Base-by-base conservation (phyloP, 768 basidiomycete genomes). In the Mycena kentingensis region DNA sequence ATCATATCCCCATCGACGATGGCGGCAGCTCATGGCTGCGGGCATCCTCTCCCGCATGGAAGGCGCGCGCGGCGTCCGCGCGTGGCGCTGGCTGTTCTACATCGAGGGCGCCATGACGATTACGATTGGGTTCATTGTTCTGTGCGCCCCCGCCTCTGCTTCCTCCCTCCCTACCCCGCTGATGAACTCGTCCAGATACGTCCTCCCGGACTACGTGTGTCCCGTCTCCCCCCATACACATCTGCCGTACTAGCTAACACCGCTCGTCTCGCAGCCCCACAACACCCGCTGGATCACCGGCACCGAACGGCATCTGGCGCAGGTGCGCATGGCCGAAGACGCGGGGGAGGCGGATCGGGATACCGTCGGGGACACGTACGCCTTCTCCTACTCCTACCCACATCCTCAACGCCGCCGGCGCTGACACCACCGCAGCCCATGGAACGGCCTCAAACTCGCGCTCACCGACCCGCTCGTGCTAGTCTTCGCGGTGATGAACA, bases 81-180 rank as follows among this genome's bases (percentile, higher is more conserved):
- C 85, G 12, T 90, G 88, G 88, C 61, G 84, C 72, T 90, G 82
- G 87, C 56, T 89, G 41, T 89, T 89, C 66, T 87, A 77, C 63
- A 87, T 88, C 43, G 88, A 86, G 80, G 88, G 88, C 4, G 68
- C 80, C 0, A 77, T 88, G 4, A 89, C 85, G 1, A 81, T 89
- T 57, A 63, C 73, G 35, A 65, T 88, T 41, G 85, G 85, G 0
- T 65, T 86, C n/a, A 57, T 15, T n/a, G n/a, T 27, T 29, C 27
- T 45, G 16, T 19, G 4, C 13, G 47, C 11, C 26, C n/a, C 24
- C 10, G 25, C 2, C 2, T 16, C 25, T 16, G 7, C 24, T 22
- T 45, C 15, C 39, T 26, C 19, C 47, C 22, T 28, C 16, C 24
- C 3, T 12, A 34, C 27, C 6, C 24, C 36, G n/a, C 1, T 16